A percentile compares a stretch with the other conserved stretches of the same genome.
phyloP scores from a whole-genome alignment of 805 yeast genomes.

The Hanseniaspora meyeri region DNA sequence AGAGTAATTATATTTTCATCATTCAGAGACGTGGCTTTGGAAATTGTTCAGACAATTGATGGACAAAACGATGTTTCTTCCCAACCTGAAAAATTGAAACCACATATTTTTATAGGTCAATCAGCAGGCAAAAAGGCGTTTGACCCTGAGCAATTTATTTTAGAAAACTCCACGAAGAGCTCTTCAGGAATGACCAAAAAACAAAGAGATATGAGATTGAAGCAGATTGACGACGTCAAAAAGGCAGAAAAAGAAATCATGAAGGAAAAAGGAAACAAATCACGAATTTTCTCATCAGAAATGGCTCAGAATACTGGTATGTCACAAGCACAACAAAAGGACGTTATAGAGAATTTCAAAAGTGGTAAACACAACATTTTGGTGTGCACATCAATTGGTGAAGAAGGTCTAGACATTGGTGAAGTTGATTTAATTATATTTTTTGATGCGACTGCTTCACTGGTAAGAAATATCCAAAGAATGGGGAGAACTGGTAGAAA shows the following conservation, averaged over 20 bases:
- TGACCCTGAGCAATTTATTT: conserved; percentile 41
- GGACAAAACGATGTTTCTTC: conserved; percentile 20
- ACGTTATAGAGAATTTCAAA: conserved; percentile 61
- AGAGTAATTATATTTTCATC: conserved; percentile 82
- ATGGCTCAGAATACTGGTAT: conserved; percentile 71
- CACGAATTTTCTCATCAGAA: conserved; percentile 40
- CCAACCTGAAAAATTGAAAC: conserved; percentile 30
- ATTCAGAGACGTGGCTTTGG: conserved; percentile 78
- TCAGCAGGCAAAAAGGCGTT: conserved; percentile 60
- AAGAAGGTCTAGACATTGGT: conserved; percentile 96
- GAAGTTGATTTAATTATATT: conserved; percentile 91
- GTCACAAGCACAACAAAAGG: conserved; percentile 81
- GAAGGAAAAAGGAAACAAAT: conserved; percentile 33
- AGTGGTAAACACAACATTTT: conserved; percentile 61
- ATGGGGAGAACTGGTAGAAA: conserved; percentile 98
- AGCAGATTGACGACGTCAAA: conserved; percentile 25
- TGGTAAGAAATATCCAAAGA: conserved; percentile 84
- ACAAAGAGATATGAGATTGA: conserved; percentile 25
- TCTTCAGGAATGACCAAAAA: conserved; percentile 30
- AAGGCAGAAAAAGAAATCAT: conserved; percentile 28
- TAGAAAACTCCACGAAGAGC: conserved; percentile 33
- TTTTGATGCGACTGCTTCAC: conserved; percentile 85
- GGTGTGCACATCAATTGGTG: conserved; percentile 96
- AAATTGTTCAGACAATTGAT: conserved; percentile 59
- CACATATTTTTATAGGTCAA: conserved; percentile 91